Percentiles rank a stretch among this genome's conserved stretches.
Conservation (phyloP, 2,329 filamentous ascomycete species). For the Blastomyces emzantsi region DNA sequence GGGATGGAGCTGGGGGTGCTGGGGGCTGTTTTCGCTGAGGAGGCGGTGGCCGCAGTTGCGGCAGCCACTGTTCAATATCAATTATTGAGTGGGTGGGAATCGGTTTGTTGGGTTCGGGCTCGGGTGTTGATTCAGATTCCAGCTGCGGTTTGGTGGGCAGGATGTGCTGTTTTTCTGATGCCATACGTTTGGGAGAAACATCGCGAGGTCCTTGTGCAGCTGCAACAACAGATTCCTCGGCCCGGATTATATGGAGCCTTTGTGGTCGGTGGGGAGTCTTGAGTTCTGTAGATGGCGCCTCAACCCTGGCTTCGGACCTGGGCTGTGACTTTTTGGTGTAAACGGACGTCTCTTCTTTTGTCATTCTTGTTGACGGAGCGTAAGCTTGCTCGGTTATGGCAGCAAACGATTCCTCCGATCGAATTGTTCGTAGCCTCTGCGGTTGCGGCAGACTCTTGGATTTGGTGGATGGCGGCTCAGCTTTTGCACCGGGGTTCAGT, state of each 20-base stretch:
- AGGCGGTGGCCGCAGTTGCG: not conserved
- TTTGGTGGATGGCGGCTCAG: not conserved
- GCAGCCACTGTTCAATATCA: not conserved
- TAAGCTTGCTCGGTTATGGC: not conserved
- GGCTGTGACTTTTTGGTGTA: not conserved
- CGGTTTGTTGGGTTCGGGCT: not conserved
- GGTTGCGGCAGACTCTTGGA: not conserved
- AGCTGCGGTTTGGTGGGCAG: not conserved
- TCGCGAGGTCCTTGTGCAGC: too few relatives aligned
- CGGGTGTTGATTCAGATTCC: not conserved
- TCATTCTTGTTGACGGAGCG: not conserved
- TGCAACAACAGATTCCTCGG: not conserved
- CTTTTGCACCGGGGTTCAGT: slow-evolving; percentile 11
- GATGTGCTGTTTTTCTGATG: not conserved
- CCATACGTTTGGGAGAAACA: not conserved
- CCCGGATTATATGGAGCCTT: not conserved
- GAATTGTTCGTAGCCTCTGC: not conserved
- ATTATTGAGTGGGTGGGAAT: not conserved
- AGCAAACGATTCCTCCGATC: slow-evolving; percentile 1
- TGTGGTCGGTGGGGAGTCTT: not conserved
- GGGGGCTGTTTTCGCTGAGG: slow-evolving; percentile 7
- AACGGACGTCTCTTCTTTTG: not conserved
- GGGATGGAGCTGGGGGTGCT: not conserved
- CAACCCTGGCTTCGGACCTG: not conserved
- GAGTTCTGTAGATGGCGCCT: not conserved